phyloP scores from a whole-genome alignment of 768 basidiomycete species.

The Lentinula detonsa region DNA sequence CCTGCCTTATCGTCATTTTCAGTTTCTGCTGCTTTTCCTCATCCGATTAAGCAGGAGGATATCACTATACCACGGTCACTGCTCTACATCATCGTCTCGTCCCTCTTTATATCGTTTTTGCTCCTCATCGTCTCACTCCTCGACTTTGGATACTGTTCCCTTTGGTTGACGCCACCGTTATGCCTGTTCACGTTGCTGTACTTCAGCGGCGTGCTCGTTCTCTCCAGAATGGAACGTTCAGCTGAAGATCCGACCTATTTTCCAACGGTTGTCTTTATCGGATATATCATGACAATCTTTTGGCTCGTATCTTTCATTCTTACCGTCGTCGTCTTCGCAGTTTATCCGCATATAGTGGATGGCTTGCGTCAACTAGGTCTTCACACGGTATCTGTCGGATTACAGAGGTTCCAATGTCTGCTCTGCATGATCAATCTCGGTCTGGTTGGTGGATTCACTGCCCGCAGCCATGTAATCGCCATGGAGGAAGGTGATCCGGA shows the following conservation, averaged over 20 bases:
- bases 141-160: constrained; percentile 26
- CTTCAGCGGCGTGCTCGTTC: constrained; percentile 19
- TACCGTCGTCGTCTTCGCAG: constrained; percentile 20
- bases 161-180: constrained; percentile 24
- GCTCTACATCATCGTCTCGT: constrained; percentile 21
- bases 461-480: constrained; percentile 23
- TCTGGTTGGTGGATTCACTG: constrained; percentile 19
- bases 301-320: constrained; percentile 25
- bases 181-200: constrained; percentile 24
- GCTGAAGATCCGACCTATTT: constrained; percentile 25
- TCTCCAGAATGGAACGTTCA: constrained; percentile 19
- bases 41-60: constrained; percentile 1
- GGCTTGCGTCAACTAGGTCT: constrained; percentile 20
- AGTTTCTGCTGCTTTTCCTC: constrained; percentile 1
- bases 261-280: constrained; percentile 22
- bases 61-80: constrained; percentile 19
- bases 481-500: constrained; percentile 24
- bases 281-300: constrained; percentile 22
- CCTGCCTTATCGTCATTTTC: constrained; percentile 3
- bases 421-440: constrained; percentile 20
- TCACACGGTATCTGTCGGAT: constrained; percentile 17
- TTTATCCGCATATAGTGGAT: constrained; percentile 9
- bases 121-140: constrained; percentile 25
- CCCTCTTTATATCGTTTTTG: constrained; percentile 17
- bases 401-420: constrained; percentile 23